These are phyloP conservation scores for Lotus japonicus DNA, from an alignment of 306 rosid genomes.

Conservation along the genomic window DNA sequence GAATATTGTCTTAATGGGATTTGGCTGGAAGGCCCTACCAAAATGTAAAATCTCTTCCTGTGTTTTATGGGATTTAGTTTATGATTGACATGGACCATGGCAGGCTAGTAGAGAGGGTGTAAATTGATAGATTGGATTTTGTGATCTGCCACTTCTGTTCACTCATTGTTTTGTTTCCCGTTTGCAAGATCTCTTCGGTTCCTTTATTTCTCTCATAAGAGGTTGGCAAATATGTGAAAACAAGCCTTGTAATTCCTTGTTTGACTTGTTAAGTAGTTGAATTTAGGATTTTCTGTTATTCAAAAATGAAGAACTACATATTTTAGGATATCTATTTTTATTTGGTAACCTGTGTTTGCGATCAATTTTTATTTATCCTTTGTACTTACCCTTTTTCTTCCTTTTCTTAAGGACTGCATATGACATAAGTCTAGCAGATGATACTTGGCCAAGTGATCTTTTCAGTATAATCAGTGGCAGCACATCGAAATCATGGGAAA, in stretches of 20 bases:
- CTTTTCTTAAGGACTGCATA: constrained; percentile 62
- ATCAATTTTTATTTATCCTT: neutral
- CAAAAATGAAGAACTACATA: neutral
- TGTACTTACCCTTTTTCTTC: neutral
- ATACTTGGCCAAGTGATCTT: constrained; percentile 66
- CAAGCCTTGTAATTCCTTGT: neutral
- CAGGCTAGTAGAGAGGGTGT: neutral
- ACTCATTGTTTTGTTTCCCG: neutral
- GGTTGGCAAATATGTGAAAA: neutral
- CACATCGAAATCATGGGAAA: constrained; percentile 85
- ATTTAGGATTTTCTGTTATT: neutral
- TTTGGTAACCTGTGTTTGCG: neutral
- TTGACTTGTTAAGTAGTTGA: neutral
- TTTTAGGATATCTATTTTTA: neutral
- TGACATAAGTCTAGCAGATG: constrained; percentile 76
- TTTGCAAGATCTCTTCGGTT: neutral
- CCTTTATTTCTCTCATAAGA: neutral
- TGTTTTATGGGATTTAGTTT: neutral
- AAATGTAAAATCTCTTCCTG: neutral
- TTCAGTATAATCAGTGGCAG: constrained; percentile 65
- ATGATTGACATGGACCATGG: neutral
- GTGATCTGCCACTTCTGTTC: neutral
- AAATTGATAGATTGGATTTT: neutral
- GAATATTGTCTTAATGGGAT: neutral
- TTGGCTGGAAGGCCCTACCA: neutral